Evolutionary conservation across 2,329 filamentous ascomycete species (phyloP), one percentile per base, ranked within the genome.

Genomic region (Drechmeria coniospora): DNA sequence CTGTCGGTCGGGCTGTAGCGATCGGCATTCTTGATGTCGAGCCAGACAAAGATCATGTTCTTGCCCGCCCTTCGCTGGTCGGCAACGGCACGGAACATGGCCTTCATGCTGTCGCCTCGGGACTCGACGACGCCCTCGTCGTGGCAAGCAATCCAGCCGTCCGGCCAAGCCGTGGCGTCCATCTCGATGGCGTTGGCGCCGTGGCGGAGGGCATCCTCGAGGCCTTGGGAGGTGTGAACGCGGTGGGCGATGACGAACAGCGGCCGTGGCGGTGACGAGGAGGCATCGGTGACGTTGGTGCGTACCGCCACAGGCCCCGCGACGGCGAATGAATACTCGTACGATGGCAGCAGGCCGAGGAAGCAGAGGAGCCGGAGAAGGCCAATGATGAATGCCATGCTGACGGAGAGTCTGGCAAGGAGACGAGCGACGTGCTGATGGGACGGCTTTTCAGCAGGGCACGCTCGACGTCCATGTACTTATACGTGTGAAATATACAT

Each of bases 151-250:
- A 23, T 32, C 33, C 33, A 35, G 12, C 26, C 24, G 15, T 27
- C 25, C 4, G 4, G 5, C 14, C 15, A 11, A 6, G 27, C 23
- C 2, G 11, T 21, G 16, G 32, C 16, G 28, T 35, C 33, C 2
- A 32, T 28, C 13, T 35, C 28, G 2, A 35, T 4, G 10, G 31
- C 33, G 9, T 35, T 35, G 19, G 33, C 33, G n/a, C 33, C 33
- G 9, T 31, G 8, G 1, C 19, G 23, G n/a, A 35, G 16, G 6
- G 33, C 33, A 7, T 23, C 25, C 3, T 11, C 17, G 7, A 32
- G 30, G 5, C 25, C n/a, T 1, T 23, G n/a, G 5, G 6, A 4
- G 8, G 18, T 22, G 13, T 32, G 28, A 2, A 27, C 23, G 6
- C 28, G 25, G 25, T 35, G 28, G 2, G 30, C 33, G 10, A 35